Percentiles rank a stretch among this genome's conserved stretches.
These are phyloP conservation scores for Trichoderma polysporum DNA, from an alignment of 2,329 filamentous ascomycete genomes.

Conservation along the genomic window DNA sequence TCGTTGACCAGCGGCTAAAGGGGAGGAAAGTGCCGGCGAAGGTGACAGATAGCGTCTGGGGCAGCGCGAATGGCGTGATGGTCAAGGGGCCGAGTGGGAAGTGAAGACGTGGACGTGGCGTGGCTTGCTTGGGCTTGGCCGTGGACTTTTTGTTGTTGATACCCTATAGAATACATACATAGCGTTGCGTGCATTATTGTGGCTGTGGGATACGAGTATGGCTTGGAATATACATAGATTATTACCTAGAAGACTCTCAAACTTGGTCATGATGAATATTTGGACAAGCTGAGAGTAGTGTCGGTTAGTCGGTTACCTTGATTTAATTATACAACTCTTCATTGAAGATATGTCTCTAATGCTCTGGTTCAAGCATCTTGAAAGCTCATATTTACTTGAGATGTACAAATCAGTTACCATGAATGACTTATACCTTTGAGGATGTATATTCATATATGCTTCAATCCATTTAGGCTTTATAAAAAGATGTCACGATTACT, in stretches of 20 bases:
- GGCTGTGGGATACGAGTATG: not conserved
- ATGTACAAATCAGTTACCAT: not conserved
- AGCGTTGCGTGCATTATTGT: not conserved
- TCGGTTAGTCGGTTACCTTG: too few relatives aligned
- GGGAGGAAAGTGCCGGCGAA: conserved; percentile 73
- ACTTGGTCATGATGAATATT: too few relatives aligned
- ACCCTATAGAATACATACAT: not conserved
- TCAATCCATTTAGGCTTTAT: not conserved
- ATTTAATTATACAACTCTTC: too few relatives aligned
- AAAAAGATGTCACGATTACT: not conserved
- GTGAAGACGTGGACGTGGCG: conserved; percentile 18
- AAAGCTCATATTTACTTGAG: not conserved
- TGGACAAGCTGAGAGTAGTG: too few relatives aligned
- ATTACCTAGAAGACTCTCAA: not conserved
- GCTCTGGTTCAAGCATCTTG: too few relatives aligned
- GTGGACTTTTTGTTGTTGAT: not conserved
- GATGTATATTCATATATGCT: too few relatives aligned
- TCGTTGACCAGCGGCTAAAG: conserved; percentile 77
- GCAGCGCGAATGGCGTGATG: conserved; percentile 56
- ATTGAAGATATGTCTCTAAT: too few relatives aligned
- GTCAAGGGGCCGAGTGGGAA: conserved; percentile 36
- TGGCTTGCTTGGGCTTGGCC: too few relatives aligned
- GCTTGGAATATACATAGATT: not conserved
- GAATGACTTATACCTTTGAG: not conserved
- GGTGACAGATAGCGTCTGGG: conserved; percentile 75